Evolutionary conservation across 1,139 yeast genomes (phyloP), one percentile per base, ranked within the genome.

Genomic region (Blastobotrys persicus): DNA sequence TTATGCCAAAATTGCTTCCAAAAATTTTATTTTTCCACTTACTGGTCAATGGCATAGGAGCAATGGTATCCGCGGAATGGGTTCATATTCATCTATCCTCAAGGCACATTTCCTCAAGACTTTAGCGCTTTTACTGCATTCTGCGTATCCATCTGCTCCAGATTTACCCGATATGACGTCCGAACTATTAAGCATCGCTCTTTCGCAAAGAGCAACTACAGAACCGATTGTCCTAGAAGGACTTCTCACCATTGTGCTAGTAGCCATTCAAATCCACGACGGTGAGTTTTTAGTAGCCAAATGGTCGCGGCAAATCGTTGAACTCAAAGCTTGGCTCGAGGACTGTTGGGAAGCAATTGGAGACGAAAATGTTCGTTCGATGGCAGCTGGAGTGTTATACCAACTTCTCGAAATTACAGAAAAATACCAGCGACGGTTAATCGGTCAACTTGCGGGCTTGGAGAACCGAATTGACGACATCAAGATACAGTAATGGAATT

Each of bases 91-190:
- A 0, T 72, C 80, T 0, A 59, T 83, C 1, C 66, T 84, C 35
- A 70, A 74, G 31, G 76, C 80, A 0, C 91, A 84, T 60, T 83
- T 75, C 61, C 59, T 85, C 47, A 76, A 79, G 49, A 81, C 88
- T 0, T 61, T 85, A 51, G 74, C 81, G 0, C 61, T 85, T 18
- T 59, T 85, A 4, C 63, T 83, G 23, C 80, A 80, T 48, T 70
- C 81, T 45, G 81, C 85, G 0, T 76, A 77, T 54, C 88, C 88
- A 0, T 65, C 79, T 0, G 69, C 78, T 0, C 58, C 67, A 0
- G 77, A 79, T 49, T 57, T 80, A 17, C 65, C 69, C 1, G 86
- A 80, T 39, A 83, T 85, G 88, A 69, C 79, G 0, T 64, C 69
- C 2, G 91, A 83, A 56, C 66, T 74, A 48, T 57, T 83, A 17